phyloP scores from a whole-genome alignment of 73 alveolate genomes.

The Paramecium pentaurelia region DNA sequence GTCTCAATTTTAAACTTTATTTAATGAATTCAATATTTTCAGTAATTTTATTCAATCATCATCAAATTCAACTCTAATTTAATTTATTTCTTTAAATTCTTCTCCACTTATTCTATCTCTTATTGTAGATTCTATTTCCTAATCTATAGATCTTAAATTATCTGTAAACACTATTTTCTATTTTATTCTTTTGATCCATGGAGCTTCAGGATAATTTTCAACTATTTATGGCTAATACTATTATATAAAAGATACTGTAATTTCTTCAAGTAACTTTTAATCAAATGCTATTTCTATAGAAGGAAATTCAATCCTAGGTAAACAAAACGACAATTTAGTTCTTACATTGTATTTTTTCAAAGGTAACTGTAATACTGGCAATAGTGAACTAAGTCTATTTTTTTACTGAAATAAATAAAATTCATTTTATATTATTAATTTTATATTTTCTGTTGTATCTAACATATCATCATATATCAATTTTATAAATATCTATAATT shows the following conservation, averaged over 20 bases:
- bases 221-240: not conserved
- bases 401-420: not conserved
- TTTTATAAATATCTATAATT: not conserved
- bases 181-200: slow-evolving; percentile 55
- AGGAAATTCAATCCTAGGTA: slow-evolving; percentile 24
- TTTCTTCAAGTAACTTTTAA: not conserved
- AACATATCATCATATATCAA: not conserved
- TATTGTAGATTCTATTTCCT: not conserved
- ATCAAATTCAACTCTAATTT: not conserved
- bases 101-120: not conserved
- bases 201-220: slow-evolving; percentile 64
- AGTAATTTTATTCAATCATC: not conserved
- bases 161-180: not conserved
- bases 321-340: slow-evolving; percentile 30
- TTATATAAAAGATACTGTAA: not conserved
- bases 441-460: not conserved
- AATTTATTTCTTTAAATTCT: not conserved
- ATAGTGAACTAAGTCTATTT: not conserved
- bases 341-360: not conserved
- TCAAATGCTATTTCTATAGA: not conserved
- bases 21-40: not conserved
- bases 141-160: not conserved
- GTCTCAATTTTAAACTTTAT: not conserved
- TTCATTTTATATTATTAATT: not conserved
- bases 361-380: not conserved